phyloP scores from a whole-genome alignment of 208 protist species.

The Trypanosoma boissoni region DNA sequence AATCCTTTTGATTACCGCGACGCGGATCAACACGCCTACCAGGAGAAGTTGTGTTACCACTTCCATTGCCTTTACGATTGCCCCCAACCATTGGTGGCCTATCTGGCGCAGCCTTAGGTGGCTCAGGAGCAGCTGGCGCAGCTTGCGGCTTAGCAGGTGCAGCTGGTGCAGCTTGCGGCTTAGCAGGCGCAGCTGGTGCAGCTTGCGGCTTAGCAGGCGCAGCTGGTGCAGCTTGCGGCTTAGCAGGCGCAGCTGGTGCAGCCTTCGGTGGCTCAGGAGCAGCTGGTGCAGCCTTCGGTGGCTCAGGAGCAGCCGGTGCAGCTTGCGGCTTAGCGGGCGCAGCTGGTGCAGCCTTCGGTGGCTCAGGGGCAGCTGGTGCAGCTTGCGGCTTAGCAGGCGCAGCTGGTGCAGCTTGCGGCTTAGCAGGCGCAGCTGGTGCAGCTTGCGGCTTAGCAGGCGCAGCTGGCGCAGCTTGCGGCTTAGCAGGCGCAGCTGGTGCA shows the following conservation, averaged over 20 bases:
- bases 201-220: slow-evolving; percentile 9
- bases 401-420: neutral
- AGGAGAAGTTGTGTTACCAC: neutral
- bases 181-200: slow-evolving; percentile 16
- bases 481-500: too few relatives aligned
- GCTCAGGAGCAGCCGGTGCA: slow-evolving; percentile 18
- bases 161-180: slow-evolving; percentile 18
- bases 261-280: slow-evolving; percentile 25
- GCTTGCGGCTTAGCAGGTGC: slow-evolving; percentile 18
- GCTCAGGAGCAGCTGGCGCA: slow-evolving; percentile 17
- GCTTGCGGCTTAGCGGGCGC: slow-evolving; percentile 7
- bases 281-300: slow-evolving; percentile 19
- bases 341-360: slow-evolving; percentile 7
- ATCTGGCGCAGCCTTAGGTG: slow-evolving; percentile 7
- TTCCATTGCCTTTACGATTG: too few relatives aligned
- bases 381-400: neutral
- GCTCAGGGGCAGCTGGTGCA: slow-evolving; percentile 2
- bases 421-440: too few relatives aligned
- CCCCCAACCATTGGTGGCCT: too few relatives aligned
- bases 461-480: too few relatives aligned
- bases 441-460: too few relatives aligned
- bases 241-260: slow-evolving; percentile 14
- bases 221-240: slow-evolving; percentile 13
- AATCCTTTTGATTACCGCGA: too few relatives aligned
- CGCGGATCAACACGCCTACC: neutral